These are phyloP conservation scores for Przewalskia tangutica DNA, from an alignment of 257 asterid genomes.

Conservation along the genomic window DNA sequence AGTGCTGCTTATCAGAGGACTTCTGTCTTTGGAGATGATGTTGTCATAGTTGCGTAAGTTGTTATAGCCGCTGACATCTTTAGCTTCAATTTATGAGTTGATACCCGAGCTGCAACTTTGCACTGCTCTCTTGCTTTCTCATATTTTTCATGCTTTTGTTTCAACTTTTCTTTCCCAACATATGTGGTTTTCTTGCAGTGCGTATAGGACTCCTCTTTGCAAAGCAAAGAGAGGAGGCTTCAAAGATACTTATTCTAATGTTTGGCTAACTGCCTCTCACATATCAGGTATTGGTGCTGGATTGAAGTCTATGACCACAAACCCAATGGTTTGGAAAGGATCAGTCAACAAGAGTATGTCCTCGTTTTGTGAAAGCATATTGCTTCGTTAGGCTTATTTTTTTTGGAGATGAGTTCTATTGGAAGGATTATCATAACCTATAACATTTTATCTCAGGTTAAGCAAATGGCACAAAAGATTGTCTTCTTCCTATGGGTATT, in stretches of 20 bases:
- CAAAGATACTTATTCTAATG: constrained; percentile 95
- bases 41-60: constrained; percentile 96
- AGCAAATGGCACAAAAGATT: constrained; percentile 64
- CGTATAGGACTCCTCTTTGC: constrained; percentile 83
- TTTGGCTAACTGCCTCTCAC: not conserved
- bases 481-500: constrained; percentile 97
- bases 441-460: constrained; percentile 40
- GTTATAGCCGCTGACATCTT: not conserved
- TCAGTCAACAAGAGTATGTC: constrained; percentile 70
- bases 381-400: not conserved
- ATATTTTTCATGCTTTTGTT: not conserved
- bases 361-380: not conserved
- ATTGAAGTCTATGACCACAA: constrained; percentile 82
- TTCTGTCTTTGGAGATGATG: constrained; percentile 87
- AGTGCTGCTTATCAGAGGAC: constrained; percentile 90
- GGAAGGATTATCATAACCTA: not conserved
- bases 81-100: not conserved
- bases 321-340: constrained; percentile 98
- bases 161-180: not conserved
- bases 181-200: constrained; percentile 30
- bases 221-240: constrained; percentile 96
- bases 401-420: not conserved
- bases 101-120: not conserved
- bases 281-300: constrained; percentile 95
- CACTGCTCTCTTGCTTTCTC: not conserved